Evolutionary conservation across 1,139 yeast species (phyloP), one percentile per base, ranked within the genome.

Genomic region (Maudiozyma humilis): DNA sequence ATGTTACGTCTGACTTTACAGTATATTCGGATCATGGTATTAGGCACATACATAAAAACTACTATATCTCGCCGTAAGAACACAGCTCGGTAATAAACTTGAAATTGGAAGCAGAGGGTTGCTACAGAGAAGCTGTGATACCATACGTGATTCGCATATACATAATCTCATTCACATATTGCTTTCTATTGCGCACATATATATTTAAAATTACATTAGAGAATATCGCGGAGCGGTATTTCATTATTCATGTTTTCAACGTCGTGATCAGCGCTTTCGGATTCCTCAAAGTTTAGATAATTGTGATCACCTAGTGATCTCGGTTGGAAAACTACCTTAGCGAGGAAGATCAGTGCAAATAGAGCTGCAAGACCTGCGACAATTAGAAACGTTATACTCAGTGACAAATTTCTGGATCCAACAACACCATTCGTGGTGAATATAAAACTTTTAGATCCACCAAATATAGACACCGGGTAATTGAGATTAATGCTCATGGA

Each of bases 331-430:
- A 73, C 57, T 39, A 72, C 71, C 50, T 73, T 73, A 33, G 71
- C 53, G 45, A 73, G 54, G 49, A 75, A 74, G 2, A 69, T 52
- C 0, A 71, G 51, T 44, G 71, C 73, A 51, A 71, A 71, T 12
- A 71, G 42, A 2, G 71, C 59, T 13, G 73, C 84, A n/a, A 89
- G 66, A 2, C 88, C 95, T n/a, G 97, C 97, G 19, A 86, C 94
- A 14, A 79, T 93, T 57, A 91, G 77, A 82, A 95, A 91, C 31
- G 88, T 76, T 46, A 87, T 77, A 23, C 98, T 97, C 55, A 91
- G 67, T 59, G 89, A 89, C 44, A 78, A 70, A 64, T 91, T 91
- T 59, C 86, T 81, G 19, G 97, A 97, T 18, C 98, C 98, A 54
- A 87, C 76, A 6, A 81, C 91, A 13, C 94, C 79, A 55, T 94